phyloP scores from a whole-genome alignment of 1,284 basidiomycete species.

The Ceratobasidium sp. region DNA sequence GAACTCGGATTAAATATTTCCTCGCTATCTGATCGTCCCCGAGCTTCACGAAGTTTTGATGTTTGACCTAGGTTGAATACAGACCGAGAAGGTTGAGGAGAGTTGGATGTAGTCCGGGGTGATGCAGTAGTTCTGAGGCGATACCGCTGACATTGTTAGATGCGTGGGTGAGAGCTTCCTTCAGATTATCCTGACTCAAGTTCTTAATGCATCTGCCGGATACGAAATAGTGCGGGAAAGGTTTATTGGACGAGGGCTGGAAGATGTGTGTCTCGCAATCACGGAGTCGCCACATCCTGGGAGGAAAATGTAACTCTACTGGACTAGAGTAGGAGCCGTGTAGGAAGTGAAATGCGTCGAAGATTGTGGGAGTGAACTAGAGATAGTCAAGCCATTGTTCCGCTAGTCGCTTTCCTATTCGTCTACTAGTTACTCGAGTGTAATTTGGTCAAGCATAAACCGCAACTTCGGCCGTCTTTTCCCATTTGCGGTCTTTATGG shows the following conservation, averaged over 20 bases:
- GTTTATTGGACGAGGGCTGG: neutral
- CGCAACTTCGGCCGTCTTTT: too few relatives aligned
- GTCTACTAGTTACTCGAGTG: too few relatives aligned
- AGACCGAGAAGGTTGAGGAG: neutral
- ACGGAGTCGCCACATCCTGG: too few relatives aligned
- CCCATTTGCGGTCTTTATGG: too few relatives aligned
- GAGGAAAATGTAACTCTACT: too few relatives aligned
- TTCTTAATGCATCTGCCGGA: neutral
- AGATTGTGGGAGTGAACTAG: too few relatives aligned
- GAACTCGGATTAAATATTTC: neutral
- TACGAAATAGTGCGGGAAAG: neutral
- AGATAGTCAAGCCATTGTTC: too few relatives aligned
- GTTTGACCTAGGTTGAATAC: neutral
- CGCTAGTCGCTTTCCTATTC: too few relatives aligned
- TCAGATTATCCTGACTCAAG: neutral
- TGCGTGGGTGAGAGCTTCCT: neutral
- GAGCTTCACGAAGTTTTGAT: neutral
- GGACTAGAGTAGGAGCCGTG: too few relatives aligned
- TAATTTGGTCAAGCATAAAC: too few relatives aligned
- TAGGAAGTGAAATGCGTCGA: too few relatives aligned
- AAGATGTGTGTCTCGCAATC: too few relatives aligned
- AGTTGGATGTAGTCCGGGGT: neutral
- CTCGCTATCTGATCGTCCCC: neutral
- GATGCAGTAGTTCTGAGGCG: neutral
- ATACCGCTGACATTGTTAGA: neutral